phyloP scores from a whole-genome alignment of 139 green algal genomes.

The Picochlorum costavermella region DNA sequence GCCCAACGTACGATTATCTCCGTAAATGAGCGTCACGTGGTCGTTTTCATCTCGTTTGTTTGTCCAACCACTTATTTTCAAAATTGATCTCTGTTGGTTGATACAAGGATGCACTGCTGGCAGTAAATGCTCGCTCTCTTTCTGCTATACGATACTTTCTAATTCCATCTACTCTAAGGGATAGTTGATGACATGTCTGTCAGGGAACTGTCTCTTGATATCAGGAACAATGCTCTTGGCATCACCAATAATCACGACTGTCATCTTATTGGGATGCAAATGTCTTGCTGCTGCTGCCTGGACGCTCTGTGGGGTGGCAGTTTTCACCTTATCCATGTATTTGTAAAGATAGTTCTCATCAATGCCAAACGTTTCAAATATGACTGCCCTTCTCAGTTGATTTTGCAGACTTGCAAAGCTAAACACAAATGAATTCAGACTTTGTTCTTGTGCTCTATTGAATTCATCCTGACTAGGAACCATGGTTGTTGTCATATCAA shows the following conservation, averaged over 20 bases:
- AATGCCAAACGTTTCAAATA: conserved; percentile 61
- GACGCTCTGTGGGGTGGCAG: conserved; percentile 40
- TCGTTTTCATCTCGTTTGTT: background rate
- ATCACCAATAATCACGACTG: conserved; percentile 43
- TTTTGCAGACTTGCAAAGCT: conserved; percentile 55
- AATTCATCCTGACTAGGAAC: conserved; percentile 16
- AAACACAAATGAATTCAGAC: conserved; percentile 75
- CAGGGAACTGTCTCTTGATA: conserved; percentile 8
- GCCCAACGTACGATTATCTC: too few relatives aligned
- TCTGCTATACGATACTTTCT: background rate
- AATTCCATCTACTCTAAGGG: background rate
- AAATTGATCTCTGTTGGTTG: background rate
- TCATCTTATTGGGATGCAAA: conserved; percentile 52
- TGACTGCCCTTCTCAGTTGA: conserved; percentile 50
- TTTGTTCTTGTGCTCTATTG: conserved; percentile 37
- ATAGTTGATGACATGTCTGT: background rate
- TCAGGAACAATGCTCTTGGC: conserved; percentile 9
- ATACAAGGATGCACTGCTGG: background rate
- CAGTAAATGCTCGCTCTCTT: background rate
- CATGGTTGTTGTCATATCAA: conserved; percentile 14
- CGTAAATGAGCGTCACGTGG: too few relatives aligned
- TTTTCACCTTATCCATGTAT: conserved; percentile 38
- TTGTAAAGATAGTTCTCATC: conserved; percentile 60
- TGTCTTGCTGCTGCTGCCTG: conserved; percentile 36
- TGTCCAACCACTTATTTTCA: background rate